A percentile compares a stretch with the other conserved stretches of the same genome.
These are phyloP conservation scores for Paulownia fortunei DNA, from an alignment of 257 asterid species.

Conservation along the genomic window DNA sequence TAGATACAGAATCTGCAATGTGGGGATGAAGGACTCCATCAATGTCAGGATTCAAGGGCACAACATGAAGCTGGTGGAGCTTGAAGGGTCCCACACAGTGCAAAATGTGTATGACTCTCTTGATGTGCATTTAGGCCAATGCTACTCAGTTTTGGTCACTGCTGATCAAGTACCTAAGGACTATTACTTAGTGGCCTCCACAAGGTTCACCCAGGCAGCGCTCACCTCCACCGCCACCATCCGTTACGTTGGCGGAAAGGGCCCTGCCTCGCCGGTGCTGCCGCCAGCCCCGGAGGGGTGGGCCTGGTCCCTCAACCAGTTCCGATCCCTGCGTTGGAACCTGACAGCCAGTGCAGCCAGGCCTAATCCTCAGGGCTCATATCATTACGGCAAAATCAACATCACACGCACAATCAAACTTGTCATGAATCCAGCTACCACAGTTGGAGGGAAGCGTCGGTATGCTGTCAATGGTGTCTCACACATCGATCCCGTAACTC, in stretches of 20 bases:
- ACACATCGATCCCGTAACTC: constrained; percentile 55
- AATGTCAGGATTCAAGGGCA: constrained; percentile 65
- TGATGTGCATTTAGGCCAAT: constrained; percentile 68
- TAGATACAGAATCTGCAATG: constrained; percentile 61
- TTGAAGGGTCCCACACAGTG: constrained; percentile 66
- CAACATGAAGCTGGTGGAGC: constrained; percentile 59
- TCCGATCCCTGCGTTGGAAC: constrained; percentile 65
- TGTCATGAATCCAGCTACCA: constrained; percentile 25
- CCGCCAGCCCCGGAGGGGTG: constrained; percentile 52
- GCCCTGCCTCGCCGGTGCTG: constrained; percentile 50
- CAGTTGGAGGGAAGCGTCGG: constrained; percentile 50
- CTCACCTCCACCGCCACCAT: constrained; percentile 49
- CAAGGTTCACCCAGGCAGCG: constrained; percentile 45
- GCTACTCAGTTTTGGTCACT: constrained; percentile 56
- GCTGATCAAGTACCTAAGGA: constrained; percentile 60
- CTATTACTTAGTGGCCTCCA: constrained; percentile 64
- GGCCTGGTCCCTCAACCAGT: constrained; percentile 69
- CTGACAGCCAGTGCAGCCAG: constrained; percentile 76
- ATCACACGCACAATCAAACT: constrained; percentile 63
- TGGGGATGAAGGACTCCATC: constrained; percentile 60
- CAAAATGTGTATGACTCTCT: constrained; percentile 60
- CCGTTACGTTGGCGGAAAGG: constrained; percentile 44
- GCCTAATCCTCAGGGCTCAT: constrained; percentile 79
- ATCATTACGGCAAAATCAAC: constrained; percentile 68
- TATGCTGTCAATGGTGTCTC: constrained; percentile 64